phyloP scores from a whole-genome alignment of 2,329 filamentous ascomycete species.

The Clarireedia hainanense region DNA sequence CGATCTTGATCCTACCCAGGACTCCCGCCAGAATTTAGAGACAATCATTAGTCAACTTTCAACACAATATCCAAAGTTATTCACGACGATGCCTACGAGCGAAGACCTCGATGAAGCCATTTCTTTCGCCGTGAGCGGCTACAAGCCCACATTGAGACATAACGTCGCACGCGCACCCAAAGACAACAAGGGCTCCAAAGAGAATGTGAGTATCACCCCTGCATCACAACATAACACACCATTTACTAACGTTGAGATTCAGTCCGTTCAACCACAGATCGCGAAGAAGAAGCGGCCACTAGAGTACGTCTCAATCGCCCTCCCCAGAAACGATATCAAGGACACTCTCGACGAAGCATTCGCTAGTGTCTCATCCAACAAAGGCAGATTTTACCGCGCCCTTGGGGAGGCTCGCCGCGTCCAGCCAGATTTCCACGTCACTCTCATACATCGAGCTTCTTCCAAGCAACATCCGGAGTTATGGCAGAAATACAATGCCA shows the following conservation, averaged over 20 bases:
- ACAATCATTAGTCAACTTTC: conserved; percentile 65
- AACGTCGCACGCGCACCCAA: conserved; percentile 52
- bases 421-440: conserved; percentile 86
- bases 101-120: conserved; percentile 77
- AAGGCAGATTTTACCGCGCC: conserved; percentile 63
- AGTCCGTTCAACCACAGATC: conserved; percentile 20
- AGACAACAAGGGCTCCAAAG: conserved; percentile 33
- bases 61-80: conserved; percentile 67
- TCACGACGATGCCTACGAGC: conserved; percentile 61
- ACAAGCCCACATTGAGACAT: conserved; percentile 69
- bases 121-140: conserved; percentile 63
- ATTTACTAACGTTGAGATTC: neutral
- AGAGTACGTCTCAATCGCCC: conserved; percentile 57
- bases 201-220: neutral
- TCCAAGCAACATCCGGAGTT: conserved; percentile 54
- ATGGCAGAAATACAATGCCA: conserved; percentile 65
- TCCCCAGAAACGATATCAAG: conserved; percentile 44
- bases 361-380: conserved; percentile 40
- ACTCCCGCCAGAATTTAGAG: conserved; percentile 83
- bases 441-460: conserved; percentile 73
- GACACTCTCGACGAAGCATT: conserved; percentile 65
- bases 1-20: conserved; percentile 67
- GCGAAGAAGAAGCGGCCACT: conserved; percentile 43
- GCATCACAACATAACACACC: neutral
- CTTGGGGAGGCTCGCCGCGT: conserved; percentile 67